These are phyloP conservation scores for Lactuca sativa DNA, from an alignment of 129 eudicot genomes.

Conservation along the genomic window DNA sequence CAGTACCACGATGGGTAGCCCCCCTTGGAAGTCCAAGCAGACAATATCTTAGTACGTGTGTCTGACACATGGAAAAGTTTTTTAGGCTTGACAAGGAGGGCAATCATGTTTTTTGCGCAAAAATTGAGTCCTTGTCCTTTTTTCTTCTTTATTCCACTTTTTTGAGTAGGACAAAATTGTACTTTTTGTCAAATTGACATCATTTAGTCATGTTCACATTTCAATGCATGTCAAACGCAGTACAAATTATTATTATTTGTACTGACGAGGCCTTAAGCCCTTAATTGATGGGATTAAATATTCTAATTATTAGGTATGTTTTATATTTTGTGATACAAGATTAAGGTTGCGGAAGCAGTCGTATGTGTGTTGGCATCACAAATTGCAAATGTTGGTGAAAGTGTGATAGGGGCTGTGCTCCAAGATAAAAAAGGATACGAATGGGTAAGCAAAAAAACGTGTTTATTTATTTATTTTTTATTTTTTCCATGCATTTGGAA, in stretches of 20 bases:
- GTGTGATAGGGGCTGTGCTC: slow-evolving; percentile 77
- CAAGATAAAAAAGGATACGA: slow-evolving; percentile 87
- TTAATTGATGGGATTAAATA: slow-evolving; percentile 2
- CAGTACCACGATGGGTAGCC: not conserved
- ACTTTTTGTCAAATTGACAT: not conserved
- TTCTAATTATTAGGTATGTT: not conserved
- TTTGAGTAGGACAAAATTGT: not conserved
- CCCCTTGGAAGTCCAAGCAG: too few relatives aligned
- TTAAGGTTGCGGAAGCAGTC: slow-evolving; percentile 54
- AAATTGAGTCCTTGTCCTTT: too few relatives aligned
- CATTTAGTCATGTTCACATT: too few relatives aligned
- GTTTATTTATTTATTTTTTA: too few relatives aligned
- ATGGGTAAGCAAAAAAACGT: slow-evolving; percentile 60
- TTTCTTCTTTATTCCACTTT: not conserved
- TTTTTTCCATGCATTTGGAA: not conserved
- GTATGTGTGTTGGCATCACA: slow-evolving; percentile 92
- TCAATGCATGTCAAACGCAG: not conserved
- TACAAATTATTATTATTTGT: not conserved
- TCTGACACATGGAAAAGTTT: too few relatives aligned
- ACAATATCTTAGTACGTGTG: too few relatives aligned
- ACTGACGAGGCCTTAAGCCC: too few relatives aligned
- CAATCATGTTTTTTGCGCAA: too few relatives aligned
- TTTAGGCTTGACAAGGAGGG: too few relatives aligned
- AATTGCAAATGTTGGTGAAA: slow-evolving; percentile 91
- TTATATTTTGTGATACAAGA: slow-evolving; percentile 39